Evolutionary conservation across 345 rosid species (phyloP).

Genomic region (Geranium rotundifolium): DNA sequence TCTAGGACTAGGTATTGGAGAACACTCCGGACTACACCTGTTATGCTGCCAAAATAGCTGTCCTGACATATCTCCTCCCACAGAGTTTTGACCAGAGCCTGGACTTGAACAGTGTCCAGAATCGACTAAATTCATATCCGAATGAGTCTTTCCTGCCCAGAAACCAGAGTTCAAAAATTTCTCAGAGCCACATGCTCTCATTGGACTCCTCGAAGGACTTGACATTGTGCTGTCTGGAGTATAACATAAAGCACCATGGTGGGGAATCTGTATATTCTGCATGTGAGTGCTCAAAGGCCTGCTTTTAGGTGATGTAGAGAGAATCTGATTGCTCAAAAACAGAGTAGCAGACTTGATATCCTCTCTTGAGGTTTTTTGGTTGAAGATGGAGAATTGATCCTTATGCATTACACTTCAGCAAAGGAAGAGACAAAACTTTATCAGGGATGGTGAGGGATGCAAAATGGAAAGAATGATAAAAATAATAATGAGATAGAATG

Average conservation of each 20-base stretch:
- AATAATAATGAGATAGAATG: no score
- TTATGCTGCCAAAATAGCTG: slow-evolving; percentile 88
- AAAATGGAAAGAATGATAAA: no score
- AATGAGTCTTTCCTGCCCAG: slow-evolving; percentile 60
- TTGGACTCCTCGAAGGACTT: slow-evolving; percentile 97
- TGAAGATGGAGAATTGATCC: slow-evolving; percentile 33
- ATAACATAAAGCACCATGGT: slow-evolving; percentile 49
- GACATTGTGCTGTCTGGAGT: slow-evolving; percentile 95
- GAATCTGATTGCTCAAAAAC: slow-evolving; percentile 34
- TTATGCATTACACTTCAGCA: slow-evolving; percentile 32
- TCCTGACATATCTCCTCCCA: slow-evolving; percentile 86
- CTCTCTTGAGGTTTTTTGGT: slow-evolving; percentile 46
- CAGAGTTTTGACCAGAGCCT: slow-evolving; percentile 91
- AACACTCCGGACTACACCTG: slow-evolving; percentile 93
- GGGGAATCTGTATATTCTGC: slow-evolving; percentile 60
- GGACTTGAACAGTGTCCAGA: slow-evolving; percentile 98
- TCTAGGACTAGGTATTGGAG: slow-evolving; percentile 90
- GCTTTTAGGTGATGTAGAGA: slow-evolving; percentile 55
- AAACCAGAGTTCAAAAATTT: slow-evolving; percentile 54
- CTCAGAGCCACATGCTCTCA: slow-evolving; percentile 61
- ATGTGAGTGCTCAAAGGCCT: slow-evolving; percentile 44
- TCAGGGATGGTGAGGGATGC: slow-evolving; percentile 3
- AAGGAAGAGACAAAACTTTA: slow-evolving; percentile 9
- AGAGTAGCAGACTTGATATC: slow-evolving; percentile 43
- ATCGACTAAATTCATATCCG: slow-evolving; percentile 68